Evolutionary conservation across 2,329 filamentous ascomycete species (phyloP).

Genomic region (Fusarium chaquense): DNA sequence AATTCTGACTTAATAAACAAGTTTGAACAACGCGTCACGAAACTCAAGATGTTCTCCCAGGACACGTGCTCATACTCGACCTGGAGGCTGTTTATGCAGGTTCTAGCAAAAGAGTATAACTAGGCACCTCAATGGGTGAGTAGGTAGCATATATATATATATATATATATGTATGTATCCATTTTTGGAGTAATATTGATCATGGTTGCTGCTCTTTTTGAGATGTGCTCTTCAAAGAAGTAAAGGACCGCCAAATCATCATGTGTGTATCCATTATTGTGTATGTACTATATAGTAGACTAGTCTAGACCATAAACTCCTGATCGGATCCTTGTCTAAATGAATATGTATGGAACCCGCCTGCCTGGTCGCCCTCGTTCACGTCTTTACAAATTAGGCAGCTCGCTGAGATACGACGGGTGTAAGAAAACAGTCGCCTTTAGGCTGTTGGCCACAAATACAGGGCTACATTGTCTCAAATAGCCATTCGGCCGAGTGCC

Average conservation of each 20-base stretch:
- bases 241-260: no score
- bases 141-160: no score
- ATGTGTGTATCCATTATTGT: no score
- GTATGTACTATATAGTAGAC: neutral
- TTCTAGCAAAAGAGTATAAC: neutral
- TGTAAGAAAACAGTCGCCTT: slow-evolving; percentile 6
- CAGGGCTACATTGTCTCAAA: slow-evolving; percentile 23
- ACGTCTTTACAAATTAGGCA: slow-evolving; percentile 32
- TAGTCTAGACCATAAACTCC: neutral
- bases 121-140: no score
- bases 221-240: no score
- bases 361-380: neutral
- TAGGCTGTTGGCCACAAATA: slow-evolving; percentile 10
- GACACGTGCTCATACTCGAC: neutral
- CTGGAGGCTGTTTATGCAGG: neutral
- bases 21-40: neutral
- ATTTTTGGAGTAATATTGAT: no score
- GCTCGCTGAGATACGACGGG: slow-evolving; percentile 20
- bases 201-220: no score
- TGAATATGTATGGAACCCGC: neutral
- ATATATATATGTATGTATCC: no score
- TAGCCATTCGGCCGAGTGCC: slow-evolving; percentile 37
- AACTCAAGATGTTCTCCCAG: neutral
- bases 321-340: neutral
- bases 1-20: neutral